A percentile compares a stretch with the other conserved stretches of the same genome.
These are phyloP conservation scores for Sphaerosporella brunnea DNA, from an alignment of 495 filamentous ascomycete genomes.

Conservation along the genomic window DNA sequence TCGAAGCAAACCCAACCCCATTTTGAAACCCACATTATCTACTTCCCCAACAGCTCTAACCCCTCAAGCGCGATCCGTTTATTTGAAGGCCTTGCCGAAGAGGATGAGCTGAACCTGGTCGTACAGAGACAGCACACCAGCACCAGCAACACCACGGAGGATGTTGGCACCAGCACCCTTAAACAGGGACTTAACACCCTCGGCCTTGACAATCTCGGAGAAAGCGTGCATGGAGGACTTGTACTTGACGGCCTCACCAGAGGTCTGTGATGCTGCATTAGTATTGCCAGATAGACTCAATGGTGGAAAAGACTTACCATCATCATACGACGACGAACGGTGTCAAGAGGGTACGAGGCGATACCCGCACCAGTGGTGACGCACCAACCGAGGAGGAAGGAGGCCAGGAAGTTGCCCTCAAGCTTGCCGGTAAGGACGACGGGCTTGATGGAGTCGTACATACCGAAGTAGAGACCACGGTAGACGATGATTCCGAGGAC, in stretches of 20 bases:
- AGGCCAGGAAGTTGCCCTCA: slow-evolving; percentile 96
- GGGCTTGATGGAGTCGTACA: slow-evolving; percentile 99
- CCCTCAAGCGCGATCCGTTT: slow-evolving; percentile 29
- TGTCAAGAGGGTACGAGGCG: slow-evolving; percentile 98
- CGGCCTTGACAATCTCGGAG: slow-evolving; percentile 87
- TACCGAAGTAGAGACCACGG: slow-evolving; percentile 99
- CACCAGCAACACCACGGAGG: slow-evolving; percentile 99
- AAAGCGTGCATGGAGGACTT: slow-evolving; percentile 81
- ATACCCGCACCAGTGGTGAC: slow-evolving; percentile 99
- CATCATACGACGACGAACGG: slow-evolving; percentile 99
- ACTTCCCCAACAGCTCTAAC: slow-evolving; percentile 15
- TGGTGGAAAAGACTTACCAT: slow-evolving; percentile 43
- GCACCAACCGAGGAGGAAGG: slow-evolving; percentile 94
- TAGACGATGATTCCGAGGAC: slow-evolving; percentile 98
- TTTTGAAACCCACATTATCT: slow-evolving; percentile 12
- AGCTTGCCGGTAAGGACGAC: slow-evolving; percentile 82
- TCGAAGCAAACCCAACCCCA: slow-evolving; percentile 7
- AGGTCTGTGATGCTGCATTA: slow-evolving; percentile 24
- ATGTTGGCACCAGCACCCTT: slow-evolving; percentile 99
- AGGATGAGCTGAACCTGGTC: slow-evolving; percentile 96
- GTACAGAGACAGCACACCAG: slow-evolving; percentile 99
- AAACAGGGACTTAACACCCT: slow-evolving; percentile 96
- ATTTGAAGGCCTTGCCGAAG: slow-evolving; percentile 99
- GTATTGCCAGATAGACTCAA: slow-evolving; percentile 5
- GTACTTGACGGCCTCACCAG: slow-evolving; percentile 97